Percentiles rank a stretch among this genome's conserved stretches.
Evolutionary conservation across 2,329 filamentous ascomycete genomes (phyloP).

Genomic region (Aureobasidium sp.): DNA sequence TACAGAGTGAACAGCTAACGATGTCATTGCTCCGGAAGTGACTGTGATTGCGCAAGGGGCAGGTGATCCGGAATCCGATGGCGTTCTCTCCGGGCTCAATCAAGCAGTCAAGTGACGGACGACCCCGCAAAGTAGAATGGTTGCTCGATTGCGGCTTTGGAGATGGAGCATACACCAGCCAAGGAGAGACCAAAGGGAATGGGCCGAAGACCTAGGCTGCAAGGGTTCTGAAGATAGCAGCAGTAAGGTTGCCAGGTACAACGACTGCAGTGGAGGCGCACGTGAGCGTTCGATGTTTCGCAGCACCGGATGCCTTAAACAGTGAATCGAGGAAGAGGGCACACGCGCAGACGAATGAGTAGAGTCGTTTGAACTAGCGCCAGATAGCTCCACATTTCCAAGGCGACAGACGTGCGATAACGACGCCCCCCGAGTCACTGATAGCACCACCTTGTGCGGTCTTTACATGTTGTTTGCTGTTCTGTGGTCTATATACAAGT

Average conservation of each 20-base stretch:
- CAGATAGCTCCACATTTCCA: slow-evolving; percentile 1
- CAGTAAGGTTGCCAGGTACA: not conserved
- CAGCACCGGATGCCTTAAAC: slow-evolving; percentile 3
- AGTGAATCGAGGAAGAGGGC: not conserved
- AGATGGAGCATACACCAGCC: not conserved
- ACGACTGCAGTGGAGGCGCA: slow-evolving; percentile 2
- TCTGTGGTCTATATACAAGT: too few species aligned
- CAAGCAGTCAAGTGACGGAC: not conserved
- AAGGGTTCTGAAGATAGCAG: not conserved
- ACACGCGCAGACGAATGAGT: not conserved
- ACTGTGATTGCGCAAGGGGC: not conserved
- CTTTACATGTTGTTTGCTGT: not conserved
- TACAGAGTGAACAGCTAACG: slow-evolving; percentile 2
- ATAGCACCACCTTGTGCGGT: not conserved
- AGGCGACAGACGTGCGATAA: not conserved
- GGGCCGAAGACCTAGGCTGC: not conserved
- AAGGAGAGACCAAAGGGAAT: not conserved
- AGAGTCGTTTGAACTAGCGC: slow-evolving; percentile 1
- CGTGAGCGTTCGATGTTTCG: slow-evolving; percentile 10
- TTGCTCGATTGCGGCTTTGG: not conserved
- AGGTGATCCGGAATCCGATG: slow-evolving; percentile 2
- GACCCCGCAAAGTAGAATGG: slow-evolving; percentile 3
- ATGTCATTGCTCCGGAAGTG: slow-evolving; percentile 9
- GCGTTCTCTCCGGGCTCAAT: slow-evolving; percentile 4
- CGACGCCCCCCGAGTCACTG: not conserved